Percentiles rank a stretch among this genome's conserved stretches.
Evolutionary conservation across 1,284 basidiomycete genomes (phyloP).

Genomic region (Malassezia psittaci): DNA sequence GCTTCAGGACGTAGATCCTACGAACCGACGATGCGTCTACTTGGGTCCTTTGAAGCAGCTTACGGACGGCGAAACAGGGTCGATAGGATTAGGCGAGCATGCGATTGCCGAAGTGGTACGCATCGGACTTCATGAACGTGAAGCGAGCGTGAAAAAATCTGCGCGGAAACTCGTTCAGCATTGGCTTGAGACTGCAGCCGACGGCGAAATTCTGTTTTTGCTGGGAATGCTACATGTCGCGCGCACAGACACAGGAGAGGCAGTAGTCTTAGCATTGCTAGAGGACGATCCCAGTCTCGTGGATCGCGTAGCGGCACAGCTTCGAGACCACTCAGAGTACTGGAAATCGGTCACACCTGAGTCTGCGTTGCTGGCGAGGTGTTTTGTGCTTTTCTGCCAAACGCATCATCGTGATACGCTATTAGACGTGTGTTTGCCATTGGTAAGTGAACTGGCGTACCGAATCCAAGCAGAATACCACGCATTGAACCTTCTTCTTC

Average conservation of each 20-base stretch:
- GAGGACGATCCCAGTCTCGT: conserved; percentile 57
- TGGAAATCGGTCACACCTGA: conserved; percentile 71
- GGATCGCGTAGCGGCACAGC: conserved; percentile 54
- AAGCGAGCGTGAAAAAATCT: conserved; percentile 67
- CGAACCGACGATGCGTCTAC: conserved; percentile 73
- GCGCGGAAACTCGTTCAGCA: conserved; percentile 55
- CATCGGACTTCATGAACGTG: conserved; percentile 77
- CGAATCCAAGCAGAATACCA: conserved; percentile 60
- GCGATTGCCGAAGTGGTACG: conserved; percentile 29
- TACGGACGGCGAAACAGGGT: conserved; percentile 19
- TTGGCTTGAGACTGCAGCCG: conserved; percentile 34
- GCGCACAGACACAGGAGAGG: conserved; percentile 56
- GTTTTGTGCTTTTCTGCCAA: conserved; percentile 73
- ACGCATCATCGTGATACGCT: conserved; percentile 56
- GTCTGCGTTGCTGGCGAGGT: conserved; percentile 69
- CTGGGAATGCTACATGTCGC: conserved; percentile 59
- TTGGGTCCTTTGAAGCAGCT: conserved; percentile 49
- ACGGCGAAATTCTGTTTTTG: conserved; percentile 51
- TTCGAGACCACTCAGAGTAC: conserved; percentile 62
- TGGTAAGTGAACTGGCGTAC: conserved; percentile 80
- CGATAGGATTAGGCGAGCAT: conserved; percentile 27
- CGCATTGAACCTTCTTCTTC: conserved; percentile 23
- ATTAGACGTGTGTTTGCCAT: conserved; percentile 69
- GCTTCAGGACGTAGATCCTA: conserved; percentile 72
- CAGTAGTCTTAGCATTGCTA: conserved; percentile 60